A percentile compares a stretch with the other conserved stretches of the same genome.
phyloP scores from a whole-genome alignment of 1,284 basidiomycete species.

The Moesziomyces globuligerus region DNA sequence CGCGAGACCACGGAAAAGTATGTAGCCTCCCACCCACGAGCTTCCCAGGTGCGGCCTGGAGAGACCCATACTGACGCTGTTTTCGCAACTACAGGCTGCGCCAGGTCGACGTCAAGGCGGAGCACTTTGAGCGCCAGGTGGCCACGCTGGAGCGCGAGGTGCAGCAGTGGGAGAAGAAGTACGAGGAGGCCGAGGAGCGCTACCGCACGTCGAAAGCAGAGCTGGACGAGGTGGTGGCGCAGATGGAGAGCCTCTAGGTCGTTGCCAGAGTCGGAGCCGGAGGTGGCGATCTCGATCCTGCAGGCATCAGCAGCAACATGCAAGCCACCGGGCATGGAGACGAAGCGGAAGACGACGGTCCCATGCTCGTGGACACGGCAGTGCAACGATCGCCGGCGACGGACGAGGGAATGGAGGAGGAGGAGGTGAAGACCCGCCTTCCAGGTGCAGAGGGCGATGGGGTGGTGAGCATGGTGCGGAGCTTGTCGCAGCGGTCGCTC shows the following conservation, averaged over 20 bases:
- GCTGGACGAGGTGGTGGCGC: conserved; percentile 84
- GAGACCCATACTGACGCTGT: not conserved
- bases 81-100: conserved; percentile 77
- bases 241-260: conserved; percentile 80
- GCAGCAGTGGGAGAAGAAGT: conserved; percentile 93
- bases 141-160: conserved; percentile 88
- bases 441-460: not conserved
- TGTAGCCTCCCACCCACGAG: conserved; percentile 67
- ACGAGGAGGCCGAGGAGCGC: conserved; percentile 82
- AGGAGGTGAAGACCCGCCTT: not conserved
- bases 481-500: conserved; percentile 23
- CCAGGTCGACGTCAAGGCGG: conserved; percentile 98
- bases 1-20: conserved; percentile 98
- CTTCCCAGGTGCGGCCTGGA: too few relatives aligned
- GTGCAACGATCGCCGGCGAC: not conserved
- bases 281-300: not conserved
- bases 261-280: conserved; percentile 28
- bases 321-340: not conserved
- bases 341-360: conserved; percentile 7
- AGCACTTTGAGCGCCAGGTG: conserved; percentile 96
- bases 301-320: not conserved
- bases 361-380: conserved; percentile 13
- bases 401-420: not conserved
- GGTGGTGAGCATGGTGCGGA: conserved; percentile 15
- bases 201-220: conserved; percentile 82